Percentiles rank a stretch among this genome's conserved stretches.
phyloP scores from a whole-genome alignment of 345 rosid species.

The Ceriops zippeliana region DNA sequence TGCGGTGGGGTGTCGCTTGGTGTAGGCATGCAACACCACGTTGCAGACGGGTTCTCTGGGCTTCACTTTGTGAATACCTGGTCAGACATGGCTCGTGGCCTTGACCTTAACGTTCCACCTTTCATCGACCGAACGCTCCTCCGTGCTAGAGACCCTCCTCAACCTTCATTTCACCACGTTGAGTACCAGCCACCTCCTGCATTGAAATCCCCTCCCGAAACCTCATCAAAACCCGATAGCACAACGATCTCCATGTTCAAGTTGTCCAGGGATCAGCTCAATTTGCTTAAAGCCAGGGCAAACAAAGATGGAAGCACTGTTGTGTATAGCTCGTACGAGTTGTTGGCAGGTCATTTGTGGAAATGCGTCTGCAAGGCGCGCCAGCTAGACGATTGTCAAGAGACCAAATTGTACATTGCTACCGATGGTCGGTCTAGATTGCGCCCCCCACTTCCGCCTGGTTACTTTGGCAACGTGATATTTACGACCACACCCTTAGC shows the following conservation, averaged over 20 bases:
- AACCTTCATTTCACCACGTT: slow-evolving; percentile 60
- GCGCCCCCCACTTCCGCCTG: slow-evolving; percentile 71
- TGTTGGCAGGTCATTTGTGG: slow-evolving; percentile 97
- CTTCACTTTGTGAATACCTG: slow-evolving; percentile 90
- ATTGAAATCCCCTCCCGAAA: slow-evolving; percentile 30
- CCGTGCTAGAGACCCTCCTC: slow-evolving; percentile 87
- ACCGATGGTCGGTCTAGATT: slow-evolving; percentile 86
- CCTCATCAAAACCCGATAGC: slow-evolving; percentile 31
- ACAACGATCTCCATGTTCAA: slow-evolving; percentile 65
- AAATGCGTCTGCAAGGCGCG: slow-evolving; percentile 69
- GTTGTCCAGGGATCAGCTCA: slow-evolving; percentile 57
- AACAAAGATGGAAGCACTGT: slow-evolving; percentile 68
- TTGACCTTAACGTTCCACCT: slow-evolving; percentile 60
- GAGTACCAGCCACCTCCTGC: slow-evolving; percentile 86
- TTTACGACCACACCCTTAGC: slow-evolving; percentile 89
- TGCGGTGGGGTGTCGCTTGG: slow-evolving; percentile 98
- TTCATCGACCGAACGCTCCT: slow-evolving; percentile 82
- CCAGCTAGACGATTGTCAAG: slow-evolving; percentile 61
- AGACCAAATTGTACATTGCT: slow-evolving; percentile 71
- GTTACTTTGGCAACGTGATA: slow-evolving; percentile 90
- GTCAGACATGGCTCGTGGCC: slow-evolving; percentile 94
- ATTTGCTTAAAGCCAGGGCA: slow-evolving; percentile 69
- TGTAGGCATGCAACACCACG: slow-evolving; percentile 96
- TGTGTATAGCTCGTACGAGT: slow-evolving; percentile 77
- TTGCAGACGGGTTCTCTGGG: slow-evolving; percentile 91